These are phyloP conservation scores for Metschnikowia vanudenii DNA, from an alignment of 805 yeast genomes.

Conservation along the genomic window DNA sequence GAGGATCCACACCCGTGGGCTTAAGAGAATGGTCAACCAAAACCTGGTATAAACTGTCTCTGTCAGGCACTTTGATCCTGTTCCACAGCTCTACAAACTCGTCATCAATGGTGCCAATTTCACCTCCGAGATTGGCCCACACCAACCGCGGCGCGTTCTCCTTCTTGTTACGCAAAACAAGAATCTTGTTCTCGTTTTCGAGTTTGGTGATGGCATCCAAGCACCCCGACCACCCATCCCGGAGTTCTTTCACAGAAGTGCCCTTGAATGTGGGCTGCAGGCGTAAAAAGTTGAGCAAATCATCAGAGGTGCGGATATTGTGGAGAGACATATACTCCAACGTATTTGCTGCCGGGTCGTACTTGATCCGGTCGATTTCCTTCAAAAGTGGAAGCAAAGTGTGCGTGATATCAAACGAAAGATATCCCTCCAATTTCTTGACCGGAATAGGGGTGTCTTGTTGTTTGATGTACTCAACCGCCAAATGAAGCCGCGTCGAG, in stretches of 20 bases:
- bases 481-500: slow-evolving; percentile 84
- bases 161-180: slow-evolving; percentile 87
- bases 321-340: slow-evolving; percentile 87
- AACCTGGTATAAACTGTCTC: slow-evolving; percentile 74
- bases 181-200: slow-evolving; percentile 71
- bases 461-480: slow-evolving; percentile 82
- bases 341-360: slow-evolving; percentile 58
- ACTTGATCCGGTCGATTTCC: slow-evolving; percentile 74
- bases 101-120: slow-evolving; percentile 66
- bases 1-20: slow-evolving; percentile 98
- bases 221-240: slow-evolving; percentile 96
- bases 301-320: slow-evolving; percentile 79
- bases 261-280: slow-evolving; percentile 88
- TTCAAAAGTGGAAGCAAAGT: slow-evolving; percentile 70
- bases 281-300: slow-evolving; percentile 68
- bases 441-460: slow-evolving; percentile 70
- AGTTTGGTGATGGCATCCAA: slow-evolving; percentile 71
- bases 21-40: slow-evolving; percentile 83
- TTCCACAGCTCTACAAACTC: slow-evolving; percentile 86
- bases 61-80: slow-evolving; percentile 72
- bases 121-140: slow-evolving; percentile 85
- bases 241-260: slow-evolving; percentile 71
- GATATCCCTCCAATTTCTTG: slow-evolving; percentile 61
- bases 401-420: slow-evolving; percentile 58
- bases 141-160: slow-evolving; percentile 90